phyloP scores from a whole-genome alignment of 768 basidiomycete species.

The Holtermanniella nyarrowii region DNA sequence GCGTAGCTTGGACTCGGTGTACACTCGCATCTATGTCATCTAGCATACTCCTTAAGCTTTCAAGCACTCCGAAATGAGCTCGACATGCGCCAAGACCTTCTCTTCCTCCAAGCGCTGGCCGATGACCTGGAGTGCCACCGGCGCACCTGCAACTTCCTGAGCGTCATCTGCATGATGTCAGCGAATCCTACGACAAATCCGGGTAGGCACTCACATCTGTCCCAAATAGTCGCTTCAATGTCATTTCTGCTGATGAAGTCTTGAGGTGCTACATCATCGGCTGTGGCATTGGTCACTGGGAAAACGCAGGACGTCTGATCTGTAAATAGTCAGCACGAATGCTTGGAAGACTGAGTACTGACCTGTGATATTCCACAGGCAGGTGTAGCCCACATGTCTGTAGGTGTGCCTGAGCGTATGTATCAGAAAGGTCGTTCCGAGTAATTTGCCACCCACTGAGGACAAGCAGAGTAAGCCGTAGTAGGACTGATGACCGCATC shows the following conservation, averaged over 20 bases:
- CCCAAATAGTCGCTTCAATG: slow-evolving; percentile 47
- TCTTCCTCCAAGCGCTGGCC: slow-evolving; percentile 61
- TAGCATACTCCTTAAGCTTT: slow-evolving; percentile 3
- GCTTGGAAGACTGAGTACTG: slow-evolving; percentile 19
- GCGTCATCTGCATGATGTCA: slow-evolving; percentile 44
- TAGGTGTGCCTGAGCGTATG: slow-evolving; percentile 47
- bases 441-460: slow-evolving; percentile 46
- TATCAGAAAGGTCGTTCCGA: slow-evolving; percentile 45
- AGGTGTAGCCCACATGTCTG: slow-evolving; percentile 55
- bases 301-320: slow-evolving; percentile 55
- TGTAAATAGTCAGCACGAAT: slow-evolving; percentile 36
- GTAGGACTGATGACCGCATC: slow-evolving; percentile 21
- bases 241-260: slow-evolving; percentile 42
- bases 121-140: slow-evolving; percentile 57
- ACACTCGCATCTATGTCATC: too few relatives aligned
- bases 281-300: slow-evolving; percentile 51
- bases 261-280: slow-evolving; percentile 42
- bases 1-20: too few relatives aligned
- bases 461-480: slow-evolving; percentile 51
- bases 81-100: slow-evolving; percentile 61
- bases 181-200: neutral
- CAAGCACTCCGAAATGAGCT: slow-evolving; percentile 44
- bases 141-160: slow-evolving; percentile 56
- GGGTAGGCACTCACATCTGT: slow-evolving; percentile 41
- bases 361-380: slow-evolving; percentile 54